Base-by-base conservation (phyloP, 1,139 yeast genomes). In the Yueomyces sp. region DNA sequence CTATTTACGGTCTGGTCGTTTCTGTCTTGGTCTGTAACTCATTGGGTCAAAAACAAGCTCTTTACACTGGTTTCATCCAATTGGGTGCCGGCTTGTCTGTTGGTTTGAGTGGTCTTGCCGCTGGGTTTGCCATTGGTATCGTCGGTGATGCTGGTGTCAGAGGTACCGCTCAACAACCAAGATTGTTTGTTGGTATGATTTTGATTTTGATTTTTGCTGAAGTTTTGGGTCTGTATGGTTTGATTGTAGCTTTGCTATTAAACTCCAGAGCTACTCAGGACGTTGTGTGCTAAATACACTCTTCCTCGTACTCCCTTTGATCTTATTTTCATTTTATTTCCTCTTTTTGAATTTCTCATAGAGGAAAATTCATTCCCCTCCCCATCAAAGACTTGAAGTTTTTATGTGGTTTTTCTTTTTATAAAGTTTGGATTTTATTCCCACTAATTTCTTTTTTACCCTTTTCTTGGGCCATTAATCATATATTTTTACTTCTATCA, bases 81-180 rank as follows among this genome's bases (percentile, higher is more conserved):
- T 75, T 93, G 60, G 98, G 96, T 66, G 96, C 97, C 47, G 98
- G 98, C 64, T 76, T 91, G 60, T 84, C 96, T 47, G 99, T 93
- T 53, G 99, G 99, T 50, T 75, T 93, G 57, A 82, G 97, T 50
- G 95, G 97, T 64, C 75, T 91, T 64, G 96, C 97, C 55, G 95
- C 97, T 42, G 98, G 98, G 49, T 91, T 86, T 63, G 95, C 97
- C 58, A 91, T 91, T 68, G 98, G 98, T 62, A 85, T 91, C 52
- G 97, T 91, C 50, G 98, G 98, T 60, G 98, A 91, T 65, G 97
- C 93, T 50, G 98, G 98, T 68, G 97, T 91, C 44, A 83, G 97
- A 71, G 94, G 93, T 65, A 81, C 83, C 56, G 86, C 94, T 66
- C 95, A 86, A 64, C 97, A 91, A 68, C 96, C 96, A 54, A 80